Conservation (phyloP, 2,329 filamentous ascomycete genomes). For the Cordyceps fumosorosea region DNA sequence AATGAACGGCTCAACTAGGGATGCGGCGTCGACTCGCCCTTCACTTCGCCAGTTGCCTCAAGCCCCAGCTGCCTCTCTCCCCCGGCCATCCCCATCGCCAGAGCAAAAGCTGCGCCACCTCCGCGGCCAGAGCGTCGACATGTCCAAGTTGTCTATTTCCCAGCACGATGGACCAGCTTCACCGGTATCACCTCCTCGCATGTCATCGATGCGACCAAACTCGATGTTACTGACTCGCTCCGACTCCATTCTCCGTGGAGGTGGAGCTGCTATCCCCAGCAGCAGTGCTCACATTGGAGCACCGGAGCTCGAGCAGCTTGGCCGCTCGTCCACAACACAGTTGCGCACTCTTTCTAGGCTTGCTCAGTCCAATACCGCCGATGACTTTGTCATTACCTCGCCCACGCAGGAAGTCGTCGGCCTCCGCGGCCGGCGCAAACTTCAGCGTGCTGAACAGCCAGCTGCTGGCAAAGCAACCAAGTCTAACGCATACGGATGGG, state of each 20-base stretch:
- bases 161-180: slow-evolving; percentile 36
- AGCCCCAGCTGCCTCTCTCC: slow-evolving; percentile 43
- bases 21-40: slow-evolving; percentile 62
- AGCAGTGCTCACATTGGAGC: slow-evolving; percentile 45
- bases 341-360: slow-evolving; percentile 80
- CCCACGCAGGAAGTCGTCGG: slow-evolving; percentile 82
- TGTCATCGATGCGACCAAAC: slow-evolving; percentile 44
- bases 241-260: slow-evolving; percentile 41
- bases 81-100: slow-evolving; percentile 31
- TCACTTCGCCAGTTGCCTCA: slow-evolving; percentile 71
- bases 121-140: slow-evolving; percentile 60
- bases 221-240: slow-evolving; percentile 55
- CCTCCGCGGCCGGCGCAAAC: slow-evolving; percentile 71
- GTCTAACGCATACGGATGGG: slow-evolving; percentile 59
- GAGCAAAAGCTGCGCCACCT: slow-evolving; percentile 20
- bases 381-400: slow-evolving; percentile 74
- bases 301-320: slow-evolving; percentile 73
- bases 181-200: slow-evolving; percentile 36
- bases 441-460: slow-evolving; percentile 64
- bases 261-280: slow-evolving; percentile 27
- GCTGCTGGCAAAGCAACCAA: slow-evolving; percentile 40
- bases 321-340: slow-evolving; percentile 85
- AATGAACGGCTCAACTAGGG: slow-evolving; percentile 36
- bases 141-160: slow-evolving; percentile 46
- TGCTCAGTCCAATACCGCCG: slow-evolving; percentile 65